These are phyloP conservation scores for Schizothecium vesticola DNA, from an alignment of 495 filamentous ascomycete species.

Conservation along the genomic window DNA sequence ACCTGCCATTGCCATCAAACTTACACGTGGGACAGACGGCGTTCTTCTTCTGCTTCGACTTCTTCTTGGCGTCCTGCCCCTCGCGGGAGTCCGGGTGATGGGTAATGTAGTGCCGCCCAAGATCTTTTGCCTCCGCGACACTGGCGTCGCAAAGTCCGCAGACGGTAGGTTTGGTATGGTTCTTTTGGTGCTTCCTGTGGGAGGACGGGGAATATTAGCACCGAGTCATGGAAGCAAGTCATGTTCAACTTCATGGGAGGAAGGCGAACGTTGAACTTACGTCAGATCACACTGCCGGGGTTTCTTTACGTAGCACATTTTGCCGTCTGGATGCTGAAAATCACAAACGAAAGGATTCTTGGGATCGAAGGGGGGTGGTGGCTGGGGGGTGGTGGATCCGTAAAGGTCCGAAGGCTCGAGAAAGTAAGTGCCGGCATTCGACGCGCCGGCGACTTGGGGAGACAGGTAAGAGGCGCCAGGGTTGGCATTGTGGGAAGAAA, in stretches of 20 bases:
- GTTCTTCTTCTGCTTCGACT: neutral
- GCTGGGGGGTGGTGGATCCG: neutral
- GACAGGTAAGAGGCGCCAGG: neutral
- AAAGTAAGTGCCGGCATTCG: neutral
- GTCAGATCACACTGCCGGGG: neutral
- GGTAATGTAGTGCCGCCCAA: neutral
- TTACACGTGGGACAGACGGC: neutral
- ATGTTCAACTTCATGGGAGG: too few species aligned
- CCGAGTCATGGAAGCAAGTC: too few species aligned
- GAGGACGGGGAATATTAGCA: too few species aligned
- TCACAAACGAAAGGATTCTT: neutral
- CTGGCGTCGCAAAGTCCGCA: neutral
- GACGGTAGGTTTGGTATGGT: neutral
- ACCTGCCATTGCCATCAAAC: neutral
- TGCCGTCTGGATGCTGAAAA: neutral
- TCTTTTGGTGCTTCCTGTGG: slow-evolving; percentile 2
- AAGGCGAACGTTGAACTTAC: too few species aligned
- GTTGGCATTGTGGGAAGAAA: neutral
- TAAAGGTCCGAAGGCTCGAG: neutral
- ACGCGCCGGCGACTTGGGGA: neutral
- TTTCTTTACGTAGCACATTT: neutral
- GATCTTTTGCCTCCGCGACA: neutral
- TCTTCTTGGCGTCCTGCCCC: neutral
- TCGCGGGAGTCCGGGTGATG: neutral
- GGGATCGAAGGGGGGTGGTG: neutral